Conservation (phyloP, 805 yeast genomes). For the Saitoella complicata region DNA sequence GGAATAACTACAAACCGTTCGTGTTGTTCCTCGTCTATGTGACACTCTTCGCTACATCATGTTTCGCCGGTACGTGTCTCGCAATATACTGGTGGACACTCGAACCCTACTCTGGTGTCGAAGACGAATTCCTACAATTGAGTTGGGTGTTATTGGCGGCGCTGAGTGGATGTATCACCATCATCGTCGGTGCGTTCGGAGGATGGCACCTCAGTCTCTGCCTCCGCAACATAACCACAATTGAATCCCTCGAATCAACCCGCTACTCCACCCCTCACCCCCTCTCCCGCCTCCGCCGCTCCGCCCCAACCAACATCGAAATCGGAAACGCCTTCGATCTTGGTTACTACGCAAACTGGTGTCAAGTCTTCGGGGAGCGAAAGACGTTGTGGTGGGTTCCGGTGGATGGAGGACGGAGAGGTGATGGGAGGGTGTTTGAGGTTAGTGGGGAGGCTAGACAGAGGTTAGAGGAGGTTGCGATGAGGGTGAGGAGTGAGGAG, state of each 20-base stretch:
- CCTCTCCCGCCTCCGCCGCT: constrained; percentile 6
- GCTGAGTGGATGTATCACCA: not conserved
- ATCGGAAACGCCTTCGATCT: not conserved
- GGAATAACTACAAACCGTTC: constrained; percentile 60
- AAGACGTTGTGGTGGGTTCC: not conserved
- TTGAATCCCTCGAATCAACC: constrained; percentile 8
- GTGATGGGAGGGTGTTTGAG: too few relatives aligned
- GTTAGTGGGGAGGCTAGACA: too few relatives aligned
- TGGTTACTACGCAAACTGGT: not conserved
- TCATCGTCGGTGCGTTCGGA: not conserved
- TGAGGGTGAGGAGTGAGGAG: too few relatives aligned
- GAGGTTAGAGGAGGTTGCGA: too few relatives aligned
- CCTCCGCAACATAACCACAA: constrained; percentile 12
- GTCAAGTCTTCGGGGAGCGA: not conserved
- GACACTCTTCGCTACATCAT: not conserved
- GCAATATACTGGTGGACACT: not conserved
- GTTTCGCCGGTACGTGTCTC: not conserved
- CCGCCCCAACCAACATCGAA: not conserved
- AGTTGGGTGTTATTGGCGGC: not conserved
- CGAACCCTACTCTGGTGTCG: not conserved
- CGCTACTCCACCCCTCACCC: constrained; percentile 24
- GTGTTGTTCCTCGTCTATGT: constrained; percentile 60
- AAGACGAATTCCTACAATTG: not conserved
- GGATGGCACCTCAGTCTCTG: not conserved
- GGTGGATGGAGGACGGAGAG: not conserved